Evolutionary conservation across 257 asterid genomes (phyloP).

Genomic region (Schizonepeta tenuifolia): DNA sequence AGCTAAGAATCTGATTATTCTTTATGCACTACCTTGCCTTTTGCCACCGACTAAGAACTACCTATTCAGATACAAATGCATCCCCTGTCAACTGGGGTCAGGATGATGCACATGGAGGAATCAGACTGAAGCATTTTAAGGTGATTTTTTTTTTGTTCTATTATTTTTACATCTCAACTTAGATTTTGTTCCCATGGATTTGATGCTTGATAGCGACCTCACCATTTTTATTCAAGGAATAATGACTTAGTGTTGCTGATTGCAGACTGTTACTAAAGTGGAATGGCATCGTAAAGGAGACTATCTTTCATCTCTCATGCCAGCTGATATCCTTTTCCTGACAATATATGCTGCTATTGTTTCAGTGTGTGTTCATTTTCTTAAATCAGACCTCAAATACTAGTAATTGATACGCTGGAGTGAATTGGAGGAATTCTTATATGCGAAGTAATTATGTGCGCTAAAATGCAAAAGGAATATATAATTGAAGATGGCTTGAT

Average conservation of each 20-base stretch:
- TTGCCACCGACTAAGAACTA: slow-evolving; percentile 22
- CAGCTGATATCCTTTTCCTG: slow-evolving; percentile 90
- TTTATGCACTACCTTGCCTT: background rate
- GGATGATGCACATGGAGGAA: slow-evolving; percentile 71
- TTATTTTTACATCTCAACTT: slow-evolving; percentile 7
- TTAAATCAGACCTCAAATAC: background rate
- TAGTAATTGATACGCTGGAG: background rate
- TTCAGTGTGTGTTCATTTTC: slow-evolving; percentile 7
- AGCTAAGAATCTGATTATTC: background rate
- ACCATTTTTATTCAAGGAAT: slow-evolving; percentile 20
- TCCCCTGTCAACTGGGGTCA: slow-evolving; percentile 65
- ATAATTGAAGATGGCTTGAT: too few species aligned
- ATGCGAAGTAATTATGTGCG: slow-evolving; percentile 14
- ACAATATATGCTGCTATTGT: slow-evolving; percentile 28
- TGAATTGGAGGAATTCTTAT: slow-evolving; percentile 8
- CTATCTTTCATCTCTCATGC: slow-evolving; percentile 85
- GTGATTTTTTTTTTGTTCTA: slow-evolving; percentile 41
- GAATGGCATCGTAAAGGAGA: slow-evolving; percentile 99
- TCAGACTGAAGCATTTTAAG: slow-evolving; percentile 92
- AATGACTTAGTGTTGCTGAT: slow-evolving; percentile 29
- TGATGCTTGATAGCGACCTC: slow-evolving; percentile 5
- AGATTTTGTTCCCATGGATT: slow-evolving; percentile 1
- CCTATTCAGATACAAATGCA: slow-evolving; percentile 56
- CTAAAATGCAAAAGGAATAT: slow-evolving; percentile 8
- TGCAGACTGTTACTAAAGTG: slow-evolving; percentile 85